These are phyloP conservation scores for Filosporella fistucella DNA, from an alignment of 495 filamentous ascomycete species.

Conservation along the genomic window DNA sequence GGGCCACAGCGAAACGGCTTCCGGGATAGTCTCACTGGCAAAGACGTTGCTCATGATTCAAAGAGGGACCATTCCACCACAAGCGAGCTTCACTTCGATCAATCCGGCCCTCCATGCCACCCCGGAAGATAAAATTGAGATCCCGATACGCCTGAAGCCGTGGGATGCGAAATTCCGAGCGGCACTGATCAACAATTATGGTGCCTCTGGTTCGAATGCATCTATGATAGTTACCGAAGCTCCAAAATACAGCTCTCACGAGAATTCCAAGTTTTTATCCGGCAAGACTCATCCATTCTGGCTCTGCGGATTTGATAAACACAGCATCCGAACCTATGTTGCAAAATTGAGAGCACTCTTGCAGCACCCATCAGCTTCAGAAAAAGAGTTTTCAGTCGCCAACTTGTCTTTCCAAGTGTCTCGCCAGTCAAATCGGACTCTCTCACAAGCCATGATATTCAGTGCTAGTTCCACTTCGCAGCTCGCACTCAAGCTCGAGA, in stretches of 20 bases:
- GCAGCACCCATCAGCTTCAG: background rate
- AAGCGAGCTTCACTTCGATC: slow-evolving; percentile 69
- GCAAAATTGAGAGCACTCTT: slow-evolving; percentile 12
- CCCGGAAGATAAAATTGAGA: slow-evolving; percentile 33
- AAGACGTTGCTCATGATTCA: slow-evolving; percentile 83
- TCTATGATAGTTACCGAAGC: slow-evolving; percentile 34
- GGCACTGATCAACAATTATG: slow-evolving; percentile 49
- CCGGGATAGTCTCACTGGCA: slow-evolving; percentile 65
- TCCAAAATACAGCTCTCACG: background rate
- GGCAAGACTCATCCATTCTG: slow-evolving; percentile 25
- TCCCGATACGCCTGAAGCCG: slow-evolving; percentile 25
- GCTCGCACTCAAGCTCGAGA: slow-evolving; percentile 26
- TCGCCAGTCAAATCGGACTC: slow-evolving; percentile 30
- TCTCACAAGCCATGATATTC: slow-evolving; percentile 28
- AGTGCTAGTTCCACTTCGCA: slow-evolving; percentile 27
- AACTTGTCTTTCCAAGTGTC: slow-evolving; percentile 36
- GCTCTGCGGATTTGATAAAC: slow-evolving; percentile 28
- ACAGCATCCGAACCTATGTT: slow-evolving; percentile 16
- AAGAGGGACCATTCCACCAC: slow-evolving; percentile 72
- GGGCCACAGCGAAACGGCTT: slow-evolving; percentile 84
- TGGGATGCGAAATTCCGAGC: slow-evolving; percentile 32
- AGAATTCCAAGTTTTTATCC: background rate
- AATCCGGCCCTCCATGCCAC: slow-evolving; percentile 35
- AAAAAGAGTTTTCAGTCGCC: slow-evolving; percentile 5
- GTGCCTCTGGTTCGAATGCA: slow-evolving; percentile 43